Evolutionary conservation across 1,284 basidiomycete species (phyloP), one percentile per base, ranked within the genome.

Genomic region (Ceratobasidium sp.): DNA sequence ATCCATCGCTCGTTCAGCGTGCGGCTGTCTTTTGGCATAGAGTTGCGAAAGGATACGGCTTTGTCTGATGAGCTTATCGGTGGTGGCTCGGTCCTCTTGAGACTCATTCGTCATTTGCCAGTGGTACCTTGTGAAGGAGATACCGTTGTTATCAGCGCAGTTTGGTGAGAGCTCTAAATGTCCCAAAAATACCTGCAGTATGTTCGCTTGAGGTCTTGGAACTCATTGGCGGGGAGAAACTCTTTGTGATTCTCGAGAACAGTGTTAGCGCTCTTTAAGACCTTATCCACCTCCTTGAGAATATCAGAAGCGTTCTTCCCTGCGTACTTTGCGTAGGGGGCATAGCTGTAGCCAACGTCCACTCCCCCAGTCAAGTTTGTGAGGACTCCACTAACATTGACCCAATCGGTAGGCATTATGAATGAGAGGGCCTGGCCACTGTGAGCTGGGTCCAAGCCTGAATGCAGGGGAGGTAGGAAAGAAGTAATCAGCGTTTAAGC

Each of bases 21-120:
- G 49, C 13, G 49, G n/a, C 31, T 54, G 38, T 34, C 35, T 29
- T 1, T 50, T 42, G 3, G 38, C 52, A 22, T 54, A 67, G 35
- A 67, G 64, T 20, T 53, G 50, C 5, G 64, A 67, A 1, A 67
- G 49, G 8, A 54, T 54, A 22, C 64, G 35, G 34, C 50, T 67
- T 35, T 67, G 35, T 8, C 38, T 15, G n/a, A 67, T 54, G 64
- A 53, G 52, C 32, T 54, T 20, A 17, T 67, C 64, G 2, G 35
- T 22, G 22, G 40, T 54, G 4, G 64, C 64, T 20, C 64, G 64
- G 2, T 54, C 22, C 1, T 35, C 64, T 67, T 67, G 64, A 29
- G 38, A 29, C 17, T 67, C 50, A 15, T 67, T 42, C 2, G 50
- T 42, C 64, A 67, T 67, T 47, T 67, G 64, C 64, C 64, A 67